phyloP scores from a whole-genome alignment of 805 yeast species.

The Candida nemodendra region DNA sequence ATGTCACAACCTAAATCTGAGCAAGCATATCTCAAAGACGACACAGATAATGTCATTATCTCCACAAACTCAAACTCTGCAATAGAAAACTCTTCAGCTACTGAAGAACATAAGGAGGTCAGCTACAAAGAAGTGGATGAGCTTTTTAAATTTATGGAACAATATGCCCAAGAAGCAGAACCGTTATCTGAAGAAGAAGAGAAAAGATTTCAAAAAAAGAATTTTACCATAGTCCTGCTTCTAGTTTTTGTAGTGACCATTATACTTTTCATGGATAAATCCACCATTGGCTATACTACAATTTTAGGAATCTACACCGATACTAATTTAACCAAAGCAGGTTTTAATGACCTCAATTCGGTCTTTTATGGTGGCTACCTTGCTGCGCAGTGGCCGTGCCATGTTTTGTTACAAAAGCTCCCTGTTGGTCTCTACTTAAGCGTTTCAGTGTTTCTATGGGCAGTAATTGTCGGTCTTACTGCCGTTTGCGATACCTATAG shows the following conservation, averaged over 20 bases:
- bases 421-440: conserved; percentile 39
- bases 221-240: conserved; percentile 23
- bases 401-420: conserved; percentile 41
- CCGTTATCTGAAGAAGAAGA: conserved; percentile 45
- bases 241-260: conserved; percentile 40
- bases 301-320: conserved; percentile 47
- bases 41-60: no score
- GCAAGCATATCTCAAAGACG: no score
- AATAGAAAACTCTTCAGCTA: background rate
- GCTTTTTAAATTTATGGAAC: conserved; percentile 21
- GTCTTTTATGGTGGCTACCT: conserved; percentile 48
- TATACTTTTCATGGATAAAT: conserved; percentile 51
- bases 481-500: conserved; percentile 25
- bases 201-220: conserved; percentile 35
- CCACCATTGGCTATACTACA: conserved; percentile 47
- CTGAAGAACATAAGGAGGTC: conserved; percentile 4
- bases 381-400: conserved; percentile 44
- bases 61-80: background rate
- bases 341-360: conserved; percentile 47
- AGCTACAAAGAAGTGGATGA: conserved; percentile 23
- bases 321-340: conserved; percentile 39
- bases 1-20: no score
- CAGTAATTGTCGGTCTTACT: conserved; percentile 30
- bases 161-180: conserved; percentile 25
- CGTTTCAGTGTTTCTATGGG: conserved; percentile 33